Percentiles rank a stretch among this genome's conserved stretches.
phyloP scores from a whole-genome alignment of 805 yeast species.

The Candida sonorensis region DNA sequence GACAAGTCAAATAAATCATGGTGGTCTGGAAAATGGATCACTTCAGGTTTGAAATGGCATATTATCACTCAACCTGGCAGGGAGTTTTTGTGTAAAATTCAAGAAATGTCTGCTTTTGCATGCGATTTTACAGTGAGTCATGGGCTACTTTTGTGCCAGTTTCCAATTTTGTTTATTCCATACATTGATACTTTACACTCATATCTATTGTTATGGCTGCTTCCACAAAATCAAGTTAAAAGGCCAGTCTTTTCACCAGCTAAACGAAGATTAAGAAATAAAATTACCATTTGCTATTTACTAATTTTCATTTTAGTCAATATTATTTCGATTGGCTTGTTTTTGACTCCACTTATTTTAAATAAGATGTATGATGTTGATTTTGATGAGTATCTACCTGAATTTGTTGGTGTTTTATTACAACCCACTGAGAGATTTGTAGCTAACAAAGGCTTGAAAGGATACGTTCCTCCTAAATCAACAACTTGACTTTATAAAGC shows the following conservation, averaged over 20 bases:
- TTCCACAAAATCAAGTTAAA: slow-evolving; percentile 36
- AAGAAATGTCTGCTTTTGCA: slow-evolving; percentile 63
- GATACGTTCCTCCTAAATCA: slow-evolving; percentile 21
- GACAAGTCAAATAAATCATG: slow-evolving; percentile 60
- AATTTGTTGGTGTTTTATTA: slow-evolving; percentile 24
- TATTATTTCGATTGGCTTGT: slow-evolving; percentile 24
- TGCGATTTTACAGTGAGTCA: slow-evolving; percentile 60
- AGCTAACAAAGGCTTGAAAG: slow-evolving; percentile 31
- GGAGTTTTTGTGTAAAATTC: slow-evolving; percentile 55
- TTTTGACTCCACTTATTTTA: slow-evolving; percentile 35
- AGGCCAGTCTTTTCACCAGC: slow-evolving; percentile 36
- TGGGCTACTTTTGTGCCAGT: slow-evolving; percentile 46
- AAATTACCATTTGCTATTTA: slow-evolving; percentile 26
- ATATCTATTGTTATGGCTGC: slow-evolving; percentile 59
- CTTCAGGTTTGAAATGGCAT: slow-evolving; percentile 55
- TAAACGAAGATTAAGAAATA: slow-evolving; percentile 34
- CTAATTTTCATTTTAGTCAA: slow-evolving; percentile 30
- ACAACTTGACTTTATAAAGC: slow-evolving; percentile 8
- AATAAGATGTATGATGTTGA: slow-evolving; percentile 31
- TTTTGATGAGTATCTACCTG: slow-evolving; percentile 35
- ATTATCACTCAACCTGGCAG: slow-evolving; percentile 56
- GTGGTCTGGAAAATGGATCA: slow-evolving; percentile 76
- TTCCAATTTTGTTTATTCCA: slow-evolving; percentile 58
- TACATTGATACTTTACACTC: slow-evolving; percentile 63
- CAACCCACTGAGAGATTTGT: slow-evolving; percentile 36